Conservation (phyloP, 768 basidiomycete genomes). For the Rhodotorula graminis region DNA sequence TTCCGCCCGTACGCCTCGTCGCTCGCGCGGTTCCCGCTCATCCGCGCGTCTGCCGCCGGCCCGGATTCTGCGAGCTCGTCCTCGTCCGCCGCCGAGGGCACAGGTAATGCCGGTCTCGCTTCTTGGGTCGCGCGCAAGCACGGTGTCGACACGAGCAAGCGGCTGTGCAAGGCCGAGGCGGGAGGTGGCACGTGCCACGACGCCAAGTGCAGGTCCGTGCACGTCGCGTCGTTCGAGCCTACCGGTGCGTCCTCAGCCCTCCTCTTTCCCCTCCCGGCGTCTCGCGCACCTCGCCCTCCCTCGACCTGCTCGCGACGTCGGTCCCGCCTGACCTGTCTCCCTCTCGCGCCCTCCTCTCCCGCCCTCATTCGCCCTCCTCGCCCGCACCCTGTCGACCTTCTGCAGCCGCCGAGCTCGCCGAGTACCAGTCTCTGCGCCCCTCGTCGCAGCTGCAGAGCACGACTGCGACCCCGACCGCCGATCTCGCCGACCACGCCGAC, state of each 20-base stretch:
- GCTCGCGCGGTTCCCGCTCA: constrained; percentile 23
- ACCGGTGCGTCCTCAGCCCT: constrained; percentile 11
- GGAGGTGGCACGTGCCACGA: constrained; percentile 20
- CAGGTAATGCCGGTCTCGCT: constrained; percentile 20
- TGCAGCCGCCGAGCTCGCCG: not conserved
- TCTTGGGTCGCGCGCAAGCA: constrained; percentile 21
- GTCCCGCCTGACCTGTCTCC: no score
- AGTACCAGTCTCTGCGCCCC: not conserved
- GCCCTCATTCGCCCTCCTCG: not conserved
- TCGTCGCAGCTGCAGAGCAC: not conserved
- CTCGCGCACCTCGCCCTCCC: not conserved
- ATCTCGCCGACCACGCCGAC: not conserved
- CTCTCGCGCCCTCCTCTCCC: not conserved
- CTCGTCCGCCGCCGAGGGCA: not conserved
- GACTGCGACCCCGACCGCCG: not conserved
- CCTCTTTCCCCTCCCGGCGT: no score
- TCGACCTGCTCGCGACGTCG: no score
- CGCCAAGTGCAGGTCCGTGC: constrained; percentile 9
- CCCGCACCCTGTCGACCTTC: not conserved
- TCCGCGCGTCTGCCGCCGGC: not conserved
- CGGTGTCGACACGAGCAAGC: constrained; percentile 4
- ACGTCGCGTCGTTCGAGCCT: constrained; percentile 5
- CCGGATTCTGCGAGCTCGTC: not conserved
- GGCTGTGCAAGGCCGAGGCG: constrained; percentile 26
- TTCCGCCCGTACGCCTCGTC: constrained; percentile 29